A percentile compares a stretch with the other conserved stretches of the same genome.
Evolutionary conservation across 2,329 filamentous ascomycete species (phyloP).

Genomic region (Verticillium nubilum): DNA sequence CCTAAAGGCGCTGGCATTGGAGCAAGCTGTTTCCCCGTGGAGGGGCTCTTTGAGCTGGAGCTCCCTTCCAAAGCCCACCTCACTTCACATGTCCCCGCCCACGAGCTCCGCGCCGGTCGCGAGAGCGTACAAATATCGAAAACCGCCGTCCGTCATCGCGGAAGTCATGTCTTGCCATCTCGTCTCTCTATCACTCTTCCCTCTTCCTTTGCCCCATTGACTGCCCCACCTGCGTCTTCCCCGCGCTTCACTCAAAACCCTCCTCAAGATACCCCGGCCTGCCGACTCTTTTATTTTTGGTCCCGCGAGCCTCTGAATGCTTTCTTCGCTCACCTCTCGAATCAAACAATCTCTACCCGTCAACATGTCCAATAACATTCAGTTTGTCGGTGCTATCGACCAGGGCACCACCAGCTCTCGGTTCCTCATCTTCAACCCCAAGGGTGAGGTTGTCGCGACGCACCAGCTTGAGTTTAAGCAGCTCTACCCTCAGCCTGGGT

Average conservation of each 20-base stretch:
- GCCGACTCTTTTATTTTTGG: not conserved
- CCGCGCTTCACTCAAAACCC: constrained; percentile 2
- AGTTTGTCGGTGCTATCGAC: constrained; percentile 72
- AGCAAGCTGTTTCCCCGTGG: constrained; percentile 5
- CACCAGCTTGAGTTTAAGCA: constrained; percentile 75
- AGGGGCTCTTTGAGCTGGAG: not conserved
- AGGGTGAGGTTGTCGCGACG: constrained; percentile 62
- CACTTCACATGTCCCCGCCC: constrained; percentile 3
- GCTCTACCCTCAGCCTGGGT: constrained; percentile 71
- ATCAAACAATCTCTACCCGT: not conserved
- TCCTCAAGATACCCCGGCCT: not conserved
- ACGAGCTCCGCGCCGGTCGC: constrained; percentile 1
- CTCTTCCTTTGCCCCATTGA: constrained; percentile 4
- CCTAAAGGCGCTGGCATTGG: constrained; percentile 1
- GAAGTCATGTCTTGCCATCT: constrained; percentile 2
- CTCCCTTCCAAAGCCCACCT: not conserved
- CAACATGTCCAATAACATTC: constrained; percentile 19
- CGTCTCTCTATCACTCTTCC: not conserved
- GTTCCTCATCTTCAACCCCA: constrained; percentile 71
- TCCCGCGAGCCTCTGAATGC: constrained; percentile 12
- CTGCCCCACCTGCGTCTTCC: constrained; percentile 3
- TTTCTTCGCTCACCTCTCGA: constrained; percentile 14
- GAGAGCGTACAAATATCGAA: constrained; percentile 11
- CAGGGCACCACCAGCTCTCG: constrained; percentile 75
- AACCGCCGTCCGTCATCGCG: constrained; percentile 6